These are phyloP conservation scores for Aspergillus hancockii DNA, from an alignment of 495 filamentous ascomycete genomes.

Conservation along the genomic window DNA sequence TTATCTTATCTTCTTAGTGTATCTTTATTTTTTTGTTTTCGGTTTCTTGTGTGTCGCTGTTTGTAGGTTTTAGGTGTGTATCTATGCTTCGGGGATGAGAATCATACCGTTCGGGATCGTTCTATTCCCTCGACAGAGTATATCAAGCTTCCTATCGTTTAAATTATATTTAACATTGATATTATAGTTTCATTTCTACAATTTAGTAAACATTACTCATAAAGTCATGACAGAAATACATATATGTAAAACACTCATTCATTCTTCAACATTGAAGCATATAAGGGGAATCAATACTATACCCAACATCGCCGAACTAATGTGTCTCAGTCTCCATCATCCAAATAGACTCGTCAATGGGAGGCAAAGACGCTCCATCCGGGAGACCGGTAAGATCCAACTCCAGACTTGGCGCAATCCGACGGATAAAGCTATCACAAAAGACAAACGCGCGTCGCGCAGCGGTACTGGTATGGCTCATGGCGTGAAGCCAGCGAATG, in stretches of 20 bases:
- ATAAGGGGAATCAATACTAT: too few species aligned
- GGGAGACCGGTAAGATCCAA: constrained; percentile 38
- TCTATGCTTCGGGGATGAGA: too few species aligned
- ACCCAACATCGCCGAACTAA: background rate
- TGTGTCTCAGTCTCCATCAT: background rate
- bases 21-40: background rate
- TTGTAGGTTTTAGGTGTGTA: background rate
- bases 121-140: background rate
- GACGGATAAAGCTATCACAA: constrained; percentile 29
- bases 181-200: background rate
- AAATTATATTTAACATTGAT: background rate
- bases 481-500: constrained; percentile 47
- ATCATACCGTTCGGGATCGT: too few species aligned
- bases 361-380: constrained; percentile 9
- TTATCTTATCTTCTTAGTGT: background rate
- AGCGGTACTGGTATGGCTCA: constrained; percentile 41
- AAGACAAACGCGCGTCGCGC: constrained; percentile 53
- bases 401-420: constrained; percentile 27
- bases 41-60: background rate
- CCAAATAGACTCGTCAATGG: background rate
- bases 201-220: background rate
- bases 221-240: background rate
- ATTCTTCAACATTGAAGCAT: too few species aligned
- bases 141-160: background rate
- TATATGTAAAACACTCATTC: too few species aligned